Evolutionary conservation across 2,329 filamentous ascomycete species (phyloP), one percentile per base, ranked within the genome.

Genomic region (Coleophoma cylindrospora): DNA sequence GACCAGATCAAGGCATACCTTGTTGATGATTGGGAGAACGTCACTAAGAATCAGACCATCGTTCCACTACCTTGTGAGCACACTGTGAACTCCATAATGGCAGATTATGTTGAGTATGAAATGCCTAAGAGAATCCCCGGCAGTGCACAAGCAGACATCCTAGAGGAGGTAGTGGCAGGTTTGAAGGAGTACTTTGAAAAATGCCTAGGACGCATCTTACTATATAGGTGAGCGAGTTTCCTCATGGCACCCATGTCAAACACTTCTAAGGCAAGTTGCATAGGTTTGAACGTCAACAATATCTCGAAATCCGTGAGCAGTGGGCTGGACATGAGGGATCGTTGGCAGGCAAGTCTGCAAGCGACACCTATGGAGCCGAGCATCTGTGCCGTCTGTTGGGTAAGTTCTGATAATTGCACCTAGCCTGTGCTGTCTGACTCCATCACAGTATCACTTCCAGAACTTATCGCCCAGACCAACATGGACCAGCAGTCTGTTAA

Each of bases 11-110:
- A 97, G 73, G 89, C 88, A 14, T 79, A 95, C 55, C 81, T 99
- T 3, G 94, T 99, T 19, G 94, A 99, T 66, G 94, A 99, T 68
- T 99, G 94, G 94, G 94, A 99, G 69, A 95, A 96, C 61, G 84
- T 99, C 54, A 99, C 94, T 50, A 97, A 96, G 72, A 94, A 95
- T 65, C 83, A 90, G 59, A 89, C 92, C 64, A 83, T 97, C 4
- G 89, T 96, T 33, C 85, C 89, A 2, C 75, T 99, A 14, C 94
- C 94, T 0, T 85, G 90, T 43, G 75, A 78, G 27, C 81, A 86
- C 47, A 83, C 92, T 1, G 89, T 94, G 52, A 82, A 80, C 56
- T 73, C 81, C 57, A 89, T 99, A 54, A 73, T 99, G 14, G 79
- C 90, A 45, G 87, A 92, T 56, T 99, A 96, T 67, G 75, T 86